Evolutionary conservation across 192 early-diverging fungal genomes (phyloP).

Genomic region (Phlyctochytrium bullatum): DNA sequence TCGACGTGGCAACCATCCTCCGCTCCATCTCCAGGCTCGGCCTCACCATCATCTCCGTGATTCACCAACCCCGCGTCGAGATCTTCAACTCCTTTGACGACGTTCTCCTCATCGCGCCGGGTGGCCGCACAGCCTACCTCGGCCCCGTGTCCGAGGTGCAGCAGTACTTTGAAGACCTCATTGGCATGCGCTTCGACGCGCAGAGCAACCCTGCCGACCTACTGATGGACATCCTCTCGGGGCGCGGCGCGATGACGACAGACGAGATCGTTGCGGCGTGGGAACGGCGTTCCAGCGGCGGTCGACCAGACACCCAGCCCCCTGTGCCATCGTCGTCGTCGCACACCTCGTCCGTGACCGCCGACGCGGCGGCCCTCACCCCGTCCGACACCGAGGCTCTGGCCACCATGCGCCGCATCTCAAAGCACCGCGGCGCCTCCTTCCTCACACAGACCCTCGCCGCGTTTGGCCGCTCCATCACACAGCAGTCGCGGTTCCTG

Average conservation of each 20-base stretch:
- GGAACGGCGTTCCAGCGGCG: too few species aligned
- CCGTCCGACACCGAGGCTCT: background rate
- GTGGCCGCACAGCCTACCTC: constrained; percentile 59
- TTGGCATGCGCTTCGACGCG: constrained; percentile 25
- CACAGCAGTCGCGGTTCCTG: constrained; percentile 31
- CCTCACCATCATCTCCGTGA: constrained; percentile 65
- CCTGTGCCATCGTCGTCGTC: too few species aligned
- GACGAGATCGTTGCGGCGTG: constrained; percentile 16
- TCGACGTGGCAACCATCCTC: constrained; percentile 75
- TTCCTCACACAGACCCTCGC: constrained; percentile 32
- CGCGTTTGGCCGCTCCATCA: constrained; percentile 30
- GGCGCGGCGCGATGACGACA: constrained; percentile 4
- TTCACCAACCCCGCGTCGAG: constrained; percentile 84
- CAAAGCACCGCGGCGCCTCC: constrained; percentile 29
- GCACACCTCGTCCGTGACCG: too few species aligned
- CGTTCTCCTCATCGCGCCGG: constrained; percentile 66
- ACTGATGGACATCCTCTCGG: constrained; percentile 49
- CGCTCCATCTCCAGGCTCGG: constrained; percentile 67
- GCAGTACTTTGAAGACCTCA: constrained; percentile 35
- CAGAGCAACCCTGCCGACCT: constrained; percentile 38
- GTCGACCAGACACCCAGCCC: too few species aligned
- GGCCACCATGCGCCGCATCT: background rate
- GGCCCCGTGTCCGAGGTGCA: constrained; percentile 24
- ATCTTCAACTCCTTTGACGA: constrained; percentile 83
- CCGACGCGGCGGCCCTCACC: too few species aligned